Evolutionary conservation across 257 asterid genomes (phyloP).

Genomic region (Solanum gracilifrons): DNA sequence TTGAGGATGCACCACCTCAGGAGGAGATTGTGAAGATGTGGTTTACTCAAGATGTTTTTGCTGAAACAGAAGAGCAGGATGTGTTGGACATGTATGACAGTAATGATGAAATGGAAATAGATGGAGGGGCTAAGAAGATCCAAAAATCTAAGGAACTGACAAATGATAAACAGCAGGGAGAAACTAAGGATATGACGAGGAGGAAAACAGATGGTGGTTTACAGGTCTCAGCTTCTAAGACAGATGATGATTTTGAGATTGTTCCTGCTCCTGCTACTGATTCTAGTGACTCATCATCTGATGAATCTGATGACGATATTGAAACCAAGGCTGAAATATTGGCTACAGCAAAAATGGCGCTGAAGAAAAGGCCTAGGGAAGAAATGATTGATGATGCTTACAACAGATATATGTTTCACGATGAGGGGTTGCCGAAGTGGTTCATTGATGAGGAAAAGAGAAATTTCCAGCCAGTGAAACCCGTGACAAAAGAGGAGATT

Average conservation of each 20-base stretch:
- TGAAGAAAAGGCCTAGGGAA: slow-evolving; percentile 72
- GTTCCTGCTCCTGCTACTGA: slow-evolving; percentile 84
- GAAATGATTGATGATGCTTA: slow-evolving; percentile 77
- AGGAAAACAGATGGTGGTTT: not conserved
- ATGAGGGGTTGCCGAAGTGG: slow-evolving; percentile 83
- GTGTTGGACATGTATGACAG: slow-evolving; percentile 34
- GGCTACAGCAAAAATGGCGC: slow-evolving; percentile 75
- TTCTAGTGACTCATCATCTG: slow-evolving; percentile 60
- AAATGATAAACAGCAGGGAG: slow-evolving; percentile 11
- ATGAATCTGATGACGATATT: slow-evolving; percentile 20
- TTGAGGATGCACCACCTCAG: slow-evolving; percentile 57
- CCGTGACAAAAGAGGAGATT: slow-evolving; percentile 73
- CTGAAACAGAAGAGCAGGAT: slow-evolving; percentile 49
- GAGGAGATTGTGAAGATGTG: slow-evolving; percentile 74
- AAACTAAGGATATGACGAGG: slow-evolving; percentile 1
- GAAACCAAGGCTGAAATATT: slow-evolving; percentile 72
- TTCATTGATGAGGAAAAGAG: slow-evolving; percentile 65
- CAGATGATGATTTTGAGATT: slow-evolving; percentile 51
- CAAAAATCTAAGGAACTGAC: slow-evolving; percentile 6
- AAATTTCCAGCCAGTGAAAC: slow-evolving; percentile 65
- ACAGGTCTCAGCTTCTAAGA: slow-evolving; percentile 10
- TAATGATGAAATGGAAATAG: slow-evolving; percentile 68
- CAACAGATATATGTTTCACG: slow-evolving; percentile 76
- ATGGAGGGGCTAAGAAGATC: slow-evolving; percentile 3
- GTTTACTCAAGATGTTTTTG: slow-evolving; percentile 86